phyloP scores from a whole-genome alignment of 73 alveolate genomes.

The Paramecium pentaurelia region DNA sequence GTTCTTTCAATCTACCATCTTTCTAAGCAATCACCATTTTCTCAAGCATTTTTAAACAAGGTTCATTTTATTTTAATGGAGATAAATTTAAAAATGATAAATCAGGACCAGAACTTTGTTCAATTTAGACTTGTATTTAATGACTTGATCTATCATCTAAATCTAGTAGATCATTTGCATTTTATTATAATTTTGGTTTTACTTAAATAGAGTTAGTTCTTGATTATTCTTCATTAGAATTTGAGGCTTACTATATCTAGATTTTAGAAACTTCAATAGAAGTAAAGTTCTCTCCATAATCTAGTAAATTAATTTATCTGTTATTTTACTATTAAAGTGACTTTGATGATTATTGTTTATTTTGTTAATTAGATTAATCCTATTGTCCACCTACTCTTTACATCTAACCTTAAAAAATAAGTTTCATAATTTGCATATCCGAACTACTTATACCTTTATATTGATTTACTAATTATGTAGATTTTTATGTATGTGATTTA shows the following conservation, averaged over 20 bases:
- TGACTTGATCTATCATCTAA: neutral
- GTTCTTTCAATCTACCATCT: slow-evolving; percentile 38
- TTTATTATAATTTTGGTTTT: neutral
- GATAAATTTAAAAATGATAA: neutral
- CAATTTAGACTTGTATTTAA: neutral
- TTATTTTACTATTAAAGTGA: neutral
- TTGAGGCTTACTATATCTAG: neutral
- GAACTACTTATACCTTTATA: slow-evolving; percentile 32
- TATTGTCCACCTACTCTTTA: neutral
- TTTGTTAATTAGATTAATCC: neutral
- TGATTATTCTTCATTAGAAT: neutral
- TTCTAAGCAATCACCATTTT: slow-evolving; percentile 2
- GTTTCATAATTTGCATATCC: slow-evolving; percentile 13
- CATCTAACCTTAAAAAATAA: neutral
- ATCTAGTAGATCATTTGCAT: slow-evolving; percentile 4
- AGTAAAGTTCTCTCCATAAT: neutral
- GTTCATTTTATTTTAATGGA: neutral
- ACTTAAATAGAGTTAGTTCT: neutral
- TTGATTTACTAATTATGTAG: neutral
- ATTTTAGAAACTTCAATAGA: neutral
- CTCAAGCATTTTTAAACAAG: slow-evolving; percentile 10
- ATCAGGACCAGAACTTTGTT: neutral
- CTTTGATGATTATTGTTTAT: neutral
- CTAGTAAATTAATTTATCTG: neutral
- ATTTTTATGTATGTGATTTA: neutral